Percentiles rank a stretch among this genome's conserved stretches.
These are phyloP conservation scores for Whalleya microplaca DNA, from an alignment of 2,329 filamentous ascomycete genomes.

Conservation along the genomic window DNA sequence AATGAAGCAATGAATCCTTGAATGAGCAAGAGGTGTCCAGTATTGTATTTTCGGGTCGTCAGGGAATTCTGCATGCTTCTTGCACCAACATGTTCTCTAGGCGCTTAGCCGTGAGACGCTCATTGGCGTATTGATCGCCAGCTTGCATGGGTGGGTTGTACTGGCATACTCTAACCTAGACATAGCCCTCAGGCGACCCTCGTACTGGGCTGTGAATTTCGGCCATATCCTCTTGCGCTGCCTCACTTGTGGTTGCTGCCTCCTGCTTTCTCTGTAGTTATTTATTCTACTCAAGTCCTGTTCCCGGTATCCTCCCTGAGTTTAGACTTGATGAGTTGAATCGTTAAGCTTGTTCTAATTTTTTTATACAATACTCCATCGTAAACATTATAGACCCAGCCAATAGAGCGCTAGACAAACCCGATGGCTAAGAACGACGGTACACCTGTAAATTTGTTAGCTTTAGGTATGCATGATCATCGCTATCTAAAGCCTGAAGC, in stretches of 20 bases:
- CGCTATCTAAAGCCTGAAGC: neutral
- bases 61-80: too few species aligned
- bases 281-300: neutral
- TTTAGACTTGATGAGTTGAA: too few species aligned
- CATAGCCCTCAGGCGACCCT: neutral
- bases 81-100: too few species aligned
- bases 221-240: neutral
- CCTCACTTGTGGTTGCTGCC: neutral
- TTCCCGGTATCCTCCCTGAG: neutral
- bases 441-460: slow-evolving; percentile 12
- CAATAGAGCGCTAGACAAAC: neutral
- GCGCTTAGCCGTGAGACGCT: neutral
- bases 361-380: too few species aligned
- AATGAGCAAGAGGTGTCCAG: neutral
- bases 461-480: slow-evolving; percentile 6
- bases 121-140: neutral
- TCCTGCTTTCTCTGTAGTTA: neutral
- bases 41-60: neutral
- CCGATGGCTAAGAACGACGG: slow-evolving; percentile 9
- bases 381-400: too few species aligned
- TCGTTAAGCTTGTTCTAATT: too few species aligned
- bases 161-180: too few species aligned
- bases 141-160: neutral
- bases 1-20: neutral
- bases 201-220: neutral